These are phyloP conservation scores for Meira nashicola DNA, from an alignment of 1,284 basidiomycete genomes.

Conservation along the genomic window DNA sequence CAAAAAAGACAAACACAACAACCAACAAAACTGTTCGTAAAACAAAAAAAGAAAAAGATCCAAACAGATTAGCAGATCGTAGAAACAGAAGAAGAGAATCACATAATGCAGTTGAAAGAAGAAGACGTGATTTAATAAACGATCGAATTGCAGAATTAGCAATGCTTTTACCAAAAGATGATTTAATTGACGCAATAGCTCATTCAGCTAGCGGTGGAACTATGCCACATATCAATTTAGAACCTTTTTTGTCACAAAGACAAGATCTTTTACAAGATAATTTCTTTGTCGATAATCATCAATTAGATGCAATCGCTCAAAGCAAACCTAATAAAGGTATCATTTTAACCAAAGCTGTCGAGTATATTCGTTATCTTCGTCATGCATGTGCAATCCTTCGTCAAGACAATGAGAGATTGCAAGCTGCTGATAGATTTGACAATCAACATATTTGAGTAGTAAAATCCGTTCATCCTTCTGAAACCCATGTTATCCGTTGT, in stretches of 20 bases:
- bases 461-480: background rate
- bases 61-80: slow-evolving; percentile 60
- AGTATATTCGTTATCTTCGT: slow-evolving; percentile 49
- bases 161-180: slow-evolving; percentile 70
- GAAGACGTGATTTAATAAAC: slow-evolving; percentile 84
- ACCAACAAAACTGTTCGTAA: too few species aligned
- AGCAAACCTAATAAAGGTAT: slow-evolving; percentile 52
- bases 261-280: background rate
- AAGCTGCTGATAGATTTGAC: background rate
- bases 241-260: background rate
- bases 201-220: slow-evolving; percentile 41
- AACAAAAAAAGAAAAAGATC: background rate
- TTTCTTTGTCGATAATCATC: slow-evolving; percentile 19
- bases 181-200: slow-evolving; percentile 50
- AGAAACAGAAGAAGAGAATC: slow-evolving; percentile 71
- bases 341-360: slow-evolving; percentile 49
- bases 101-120: slow-evolving; percentile 83
- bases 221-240: slow-evolving; percentile 19
- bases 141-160: slow-evolving; percentile 86
- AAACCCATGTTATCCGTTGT: background rate
- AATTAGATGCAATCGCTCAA: slow-evolving; percentile 39
- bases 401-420: slow-evolving; percentile 1
- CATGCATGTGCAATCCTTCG: slow-evolving; percentile 33
- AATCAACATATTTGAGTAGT: too few species aligned
- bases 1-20: too few species aligned